Base-by-base conservation (phyloP, 495 filamentous ascomycete genomes). In the Xylaria longipes region DNA sequence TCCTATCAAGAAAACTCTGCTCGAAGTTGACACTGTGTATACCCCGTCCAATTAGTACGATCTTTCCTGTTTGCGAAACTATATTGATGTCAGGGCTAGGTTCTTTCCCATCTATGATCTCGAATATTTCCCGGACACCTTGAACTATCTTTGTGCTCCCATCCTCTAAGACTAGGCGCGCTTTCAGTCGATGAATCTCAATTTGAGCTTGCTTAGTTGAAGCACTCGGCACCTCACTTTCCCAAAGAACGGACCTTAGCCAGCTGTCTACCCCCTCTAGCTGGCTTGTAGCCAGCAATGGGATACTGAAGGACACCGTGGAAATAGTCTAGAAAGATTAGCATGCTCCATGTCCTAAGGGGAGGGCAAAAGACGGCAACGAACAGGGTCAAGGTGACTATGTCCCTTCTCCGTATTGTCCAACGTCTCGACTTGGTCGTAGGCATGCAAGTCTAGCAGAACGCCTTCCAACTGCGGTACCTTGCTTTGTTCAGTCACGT, bases 91-190 rank as follows among this genome's bases (percentile, higher is more conserved):
- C 73, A 25, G 65, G 70, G 41, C 75, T 72, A 25, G 63, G 71
- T 37, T 76, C 78, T 3, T 84, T 83, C 27, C 84, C 83, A 69
- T 97, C 94, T 41, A 93, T 85, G 22, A 98, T 92, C 76, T 98
- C 96, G 77, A 98, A 99, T 9, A 97, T 85, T 68, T 98, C 95
- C 41, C 95, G 84, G 4, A 99, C 96, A 22, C 95, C 96, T 78
- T 99, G 96, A 6, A 98, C 87, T 73, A 98, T 89, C 76, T 91
- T 92, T 39, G 85, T 85, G 3, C 80, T 80, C 0, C 93, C 94
- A 72, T 91, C 85, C 0, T 83, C 73, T 8, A 92, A 77, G 0
- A 84, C 79, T 5, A 97, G 69, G 25, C 91, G 89, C 11, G 94
- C 95, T 80, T 99, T 99, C 37, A 94, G 75, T 5, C 96, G 88